A percentile compares a stretch with the other conserved stretches of the same genome.
phyloP scores from a whole-genome alignment of 163 green algal genomes.

The Chloromonas sp. region DNA sequence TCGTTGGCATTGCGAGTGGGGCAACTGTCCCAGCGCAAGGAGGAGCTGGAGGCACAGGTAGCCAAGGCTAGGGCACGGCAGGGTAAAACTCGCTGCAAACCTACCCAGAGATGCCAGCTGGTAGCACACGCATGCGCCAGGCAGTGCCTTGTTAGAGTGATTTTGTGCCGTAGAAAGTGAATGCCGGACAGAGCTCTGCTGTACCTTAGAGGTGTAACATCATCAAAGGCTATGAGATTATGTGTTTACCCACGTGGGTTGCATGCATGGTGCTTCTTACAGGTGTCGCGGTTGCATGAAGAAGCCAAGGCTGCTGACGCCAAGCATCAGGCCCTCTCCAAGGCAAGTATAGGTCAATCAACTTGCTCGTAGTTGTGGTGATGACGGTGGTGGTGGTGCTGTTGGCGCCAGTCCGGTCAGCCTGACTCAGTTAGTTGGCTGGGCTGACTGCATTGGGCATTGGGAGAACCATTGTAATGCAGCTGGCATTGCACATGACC shows the following conservation, averaged over 20 bases:
- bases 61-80: background rate
- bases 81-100: background rate
- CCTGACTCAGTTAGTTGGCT: too few species aligned
- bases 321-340: background rate
- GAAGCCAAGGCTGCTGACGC: background rate
- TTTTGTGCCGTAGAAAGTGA: too few species aligned
- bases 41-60: constrained; percentile 7
- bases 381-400: too few species aligned
- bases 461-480: too few species aligned
- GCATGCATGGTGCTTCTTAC: background rate
- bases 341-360: background rate
- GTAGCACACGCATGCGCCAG: too few species aligned
- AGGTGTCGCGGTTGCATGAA: constrained; percentile 5
- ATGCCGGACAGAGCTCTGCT: too few species aligned
- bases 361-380: background rate
- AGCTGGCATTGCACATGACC: too few species aligned
- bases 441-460: too few species aligned
- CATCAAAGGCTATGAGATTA: too few species aligned
- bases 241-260: background rate
- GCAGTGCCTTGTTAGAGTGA: too few species aligned
- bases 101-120: background rate
- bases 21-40: background rate
- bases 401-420: too few species aligned
- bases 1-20: background rate
- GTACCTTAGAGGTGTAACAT: too few species aligned